Percentiles rank a stretch among this genome's conserved stretches.
These are phyloP conservation scores for Colletotrichum magnum DNA, from an alignment of 2,329 filamentous ascomycete genomes.

Conservation along the genomic window DNA sequence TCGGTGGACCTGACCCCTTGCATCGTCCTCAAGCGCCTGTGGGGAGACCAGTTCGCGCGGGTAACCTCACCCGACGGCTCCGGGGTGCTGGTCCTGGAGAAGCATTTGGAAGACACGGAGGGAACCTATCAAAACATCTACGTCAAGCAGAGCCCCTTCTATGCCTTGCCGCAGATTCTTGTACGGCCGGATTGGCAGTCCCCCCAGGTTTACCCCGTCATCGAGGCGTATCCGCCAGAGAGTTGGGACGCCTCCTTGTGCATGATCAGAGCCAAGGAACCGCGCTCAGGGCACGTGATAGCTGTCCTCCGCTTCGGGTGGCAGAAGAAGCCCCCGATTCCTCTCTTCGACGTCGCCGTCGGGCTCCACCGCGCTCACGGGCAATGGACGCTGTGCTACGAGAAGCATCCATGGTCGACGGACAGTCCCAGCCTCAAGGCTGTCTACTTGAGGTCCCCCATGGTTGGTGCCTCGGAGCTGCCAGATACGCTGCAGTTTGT, in stretches of 20 bases:
- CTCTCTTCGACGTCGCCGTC: neutral
- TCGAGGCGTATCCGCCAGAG: constrained; percentile 13
- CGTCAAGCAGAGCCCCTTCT: constrained; percentile 19
- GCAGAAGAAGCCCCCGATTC: neutral
- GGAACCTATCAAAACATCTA: constrained; percentile 20
- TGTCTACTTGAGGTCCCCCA: no score
- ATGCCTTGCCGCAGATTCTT: constrained; percentile 19
- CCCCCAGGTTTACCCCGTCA: neutral
- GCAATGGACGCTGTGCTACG: constrained; percentile 14
- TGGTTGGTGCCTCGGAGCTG: no score
- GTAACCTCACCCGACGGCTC: constrained; percentile 11
- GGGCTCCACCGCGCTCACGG: constrained; percentile 7
- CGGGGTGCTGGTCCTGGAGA: neutral
- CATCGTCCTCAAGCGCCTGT: constrained; percentile 7
- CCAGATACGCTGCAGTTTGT: no score
- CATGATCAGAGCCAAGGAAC: constrained; percentile 21
- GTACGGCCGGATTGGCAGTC: neutral
- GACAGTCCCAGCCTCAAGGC: neutral
- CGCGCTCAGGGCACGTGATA: constrained; percentile 9
- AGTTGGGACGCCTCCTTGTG: constrained; percentile 22
- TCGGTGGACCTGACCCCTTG: neutral
- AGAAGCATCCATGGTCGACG: constrained; percentile 7
- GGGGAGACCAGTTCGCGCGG: constrained; percentile 27
- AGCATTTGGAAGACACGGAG: constrained; percentile 5
- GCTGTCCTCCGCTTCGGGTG: neutral